Conservation (phyloP, 2,329 filamentous ascomycete species). For the Samsoniella hepiali region DNA sequence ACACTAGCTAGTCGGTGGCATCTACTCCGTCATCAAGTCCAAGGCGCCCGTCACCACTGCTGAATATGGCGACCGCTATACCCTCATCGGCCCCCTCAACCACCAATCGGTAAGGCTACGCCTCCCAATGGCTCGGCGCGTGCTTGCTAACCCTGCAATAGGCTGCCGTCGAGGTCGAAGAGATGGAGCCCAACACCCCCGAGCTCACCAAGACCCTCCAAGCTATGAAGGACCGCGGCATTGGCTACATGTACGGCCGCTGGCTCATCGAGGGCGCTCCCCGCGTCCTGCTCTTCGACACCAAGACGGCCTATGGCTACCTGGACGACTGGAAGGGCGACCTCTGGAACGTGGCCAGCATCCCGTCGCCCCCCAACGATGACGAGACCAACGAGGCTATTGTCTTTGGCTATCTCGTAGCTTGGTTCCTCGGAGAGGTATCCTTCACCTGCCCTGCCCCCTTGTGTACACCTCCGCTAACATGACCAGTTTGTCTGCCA, state of each 20-base stretch:
- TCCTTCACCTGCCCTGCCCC: conserved; percentile 24
- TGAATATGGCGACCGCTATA: conserved; percentile 97
- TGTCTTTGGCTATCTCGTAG: conserved; percentile 94
- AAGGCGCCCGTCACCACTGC: conserved; percentile 97
- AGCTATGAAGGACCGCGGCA: conserved; percentile 89
- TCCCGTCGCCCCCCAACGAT: conserved; percentile 88
- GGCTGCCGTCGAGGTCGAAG: conserved; percentile 97
- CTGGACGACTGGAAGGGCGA: conserved; percentile 97
- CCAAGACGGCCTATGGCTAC: conserved; percentile 85
- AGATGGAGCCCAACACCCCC: conserved; percentile 77
- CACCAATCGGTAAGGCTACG: conserved; percentile 68
- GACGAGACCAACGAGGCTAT: conserved; percentile 97
- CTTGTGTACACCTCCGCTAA: conserved; percentile 16
- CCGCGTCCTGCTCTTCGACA: conserved; percentile 90
- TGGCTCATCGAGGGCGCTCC: conserved; percentile 98
- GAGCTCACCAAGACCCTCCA: conserved; percentile 79
- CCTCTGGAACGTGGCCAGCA: conserved; percentile 87
- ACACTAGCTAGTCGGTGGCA: conserved; percentile 72
- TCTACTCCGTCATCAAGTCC: conserved; percentile 98
- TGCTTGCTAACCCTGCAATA: conserved; percentile 34
- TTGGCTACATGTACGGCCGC: conserved; percentile 85
- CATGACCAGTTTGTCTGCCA: conserved; percentile 77
- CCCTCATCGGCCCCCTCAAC: conserved; percentile 91
- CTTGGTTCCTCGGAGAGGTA: conserved; percentile 98
- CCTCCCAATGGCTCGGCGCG: background rate